A percentile compares a stretch with the other conserved stretches of the same genome.
phyloP scores from a whole-genome alignment of 2,329 filamentous ascomycete species.

The Beauveria asiatica region DNA sequence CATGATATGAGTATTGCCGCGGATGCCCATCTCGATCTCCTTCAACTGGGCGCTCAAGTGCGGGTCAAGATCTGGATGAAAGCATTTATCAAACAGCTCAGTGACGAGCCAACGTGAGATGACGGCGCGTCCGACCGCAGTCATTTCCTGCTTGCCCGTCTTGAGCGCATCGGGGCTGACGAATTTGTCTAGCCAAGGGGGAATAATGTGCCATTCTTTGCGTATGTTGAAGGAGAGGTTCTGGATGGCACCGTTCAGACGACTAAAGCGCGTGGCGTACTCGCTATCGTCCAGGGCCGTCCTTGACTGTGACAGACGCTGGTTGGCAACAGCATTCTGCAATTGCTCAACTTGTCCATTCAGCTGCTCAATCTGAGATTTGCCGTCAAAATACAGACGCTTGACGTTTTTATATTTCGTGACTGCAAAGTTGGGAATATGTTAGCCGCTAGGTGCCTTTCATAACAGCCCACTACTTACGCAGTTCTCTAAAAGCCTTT shows the following conservation, averaged over 20 bases:
- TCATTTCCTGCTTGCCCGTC: conserved; percentile 96
- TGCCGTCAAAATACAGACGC: conserved; percentile 93
- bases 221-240: conserved; percentile 94
- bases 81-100: conserved; percentile 83
- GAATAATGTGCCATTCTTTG: conserved; percentile 82
- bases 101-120: conserved; percentile 87
- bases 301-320: conserved; percentile 86
- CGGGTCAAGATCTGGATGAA: conserved; percentile 80
- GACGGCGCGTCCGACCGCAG: conserved; percentile 79
- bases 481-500: conserved; percentile 48
- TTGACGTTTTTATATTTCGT: conserved; percentile 98
- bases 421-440: conserved; percentile 47
- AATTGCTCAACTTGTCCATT: conserved; percentile 84
- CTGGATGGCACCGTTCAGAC: conserved; percentile 87
- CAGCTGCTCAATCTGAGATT: conserved; percentile 82
- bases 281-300: conserved; percentile 94
- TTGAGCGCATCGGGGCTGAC: conserved; percentile 80
- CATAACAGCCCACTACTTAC: conserved; percentile 30
- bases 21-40: conserved; percentile 78
- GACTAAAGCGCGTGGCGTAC: conserved; percentile 80
- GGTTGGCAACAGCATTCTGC: conserved; percentile 95
- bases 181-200: conserved; percentile 67
- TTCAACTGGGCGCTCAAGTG: conserved; percentile 72
- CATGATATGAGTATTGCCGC: conserved; percentile 63
- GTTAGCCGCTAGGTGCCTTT: conserved; percentile 20